Evolutionary conservation across 371 early-diverging fungal species (phyloP), one percentile per base, ranked within the genome.

Genomic region (Saksenaea vasiformis): DNA sequence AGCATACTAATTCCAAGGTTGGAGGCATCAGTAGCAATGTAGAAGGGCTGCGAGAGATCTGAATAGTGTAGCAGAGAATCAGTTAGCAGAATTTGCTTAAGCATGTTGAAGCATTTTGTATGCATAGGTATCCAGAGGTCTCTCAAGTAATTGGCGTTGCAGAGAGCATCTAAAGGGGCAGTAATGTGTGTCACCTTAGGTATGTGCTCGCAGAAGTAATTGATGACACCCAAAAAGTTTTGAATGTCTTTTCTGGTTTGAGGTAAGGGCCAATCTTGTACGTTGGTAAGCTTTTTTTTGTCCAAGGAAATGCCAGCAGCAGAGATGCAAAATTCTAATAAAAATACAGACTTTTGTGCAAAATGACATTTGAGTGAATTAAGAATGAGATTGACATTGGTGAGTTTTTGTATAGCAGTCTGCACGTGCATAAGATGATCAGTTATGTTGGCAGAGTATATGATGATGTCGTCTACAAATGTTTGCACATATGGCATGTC

Each of bases 21-120:
- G 1, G 77, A 79, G 0, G 78, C 72, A 60, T 83, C 76, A 0
- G 77, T 79, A 7, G 68, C 73, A 1, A 79, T 51, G 19, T 60
- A 66, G 38, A 77, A 75, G 5, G 63, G 68, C 1, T 47, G 19
- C 1, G 19, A 53, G 5, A 69, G 61, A 19, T 79, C 64, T 1
- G 77, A 69, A 14, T 37, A 51, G 15, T 22, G 28, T 19, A 65
- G 24, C 0, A 47, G 19, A 15, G 53, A 22, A 22, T 19, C 35
- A 15, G 53, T 24, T 14, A 24, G 22, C 1, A 67, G 26, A 8
- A 67, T 58, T 11, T 35, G 5, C 27, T 65, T 65, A 0, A 65
- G 24, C 1, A 2, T 28, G 3, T 55, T 14, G 41, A 66, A 66
- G 28, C 43, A 28, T 24, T 22, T 35, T 2, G 37, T 36, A 57